Evolutionary conservation across 2,329 filamentous ascomycete genomes (phyloP).

Genomic region (Trichophyton simii): DNA sequence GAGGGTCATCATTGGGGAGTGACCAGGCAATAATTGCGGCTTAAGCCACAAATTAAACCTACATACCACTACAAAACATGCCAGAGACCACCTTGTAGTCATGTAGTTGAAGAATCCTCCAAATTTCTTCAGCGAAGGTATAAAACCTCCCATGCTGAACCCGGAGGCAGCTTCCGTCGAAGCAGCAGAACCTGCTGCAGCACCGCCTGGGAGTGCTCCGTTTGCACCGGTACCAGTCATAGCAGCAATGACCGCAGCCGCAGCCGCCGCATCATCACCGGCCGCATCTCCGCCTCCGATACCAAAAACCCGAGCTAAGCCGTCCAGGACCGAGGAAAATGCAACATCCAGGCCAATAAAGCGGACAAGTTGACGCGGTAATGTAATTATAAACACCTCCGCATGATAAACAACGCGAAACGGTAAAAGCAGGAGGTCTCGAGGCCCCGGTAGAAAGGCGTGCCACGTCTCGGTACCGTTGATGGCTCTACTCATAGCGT

Average conservation of each 20-base stretch:
- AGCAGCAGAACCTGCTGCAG: conserved; percentile 22
- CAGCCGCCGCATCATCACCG: conserved; percentile 3
- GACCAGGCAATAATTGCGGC: background rate
- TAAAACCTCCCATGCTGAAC: conserved; percentile 32
- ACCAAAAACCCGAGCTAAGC: conserved; percentile 3
- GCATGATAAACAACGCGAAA: conserved; percentile 13
- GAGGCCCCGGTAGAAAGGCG: background rate
- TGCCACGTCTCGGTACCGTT: conserved; percentile 1
- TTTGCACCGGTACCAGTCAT: conserved; percentile 27
- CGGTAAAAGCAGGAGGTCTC: conserved; percentile 10
- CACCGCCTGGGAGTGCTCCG: conserved; percentile 14
- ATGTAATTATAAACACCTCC: conserved; percentile 13
- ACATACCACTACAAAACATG: conserved; percentile 63
- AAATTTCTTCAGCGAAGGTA: conserved; percentile 51
- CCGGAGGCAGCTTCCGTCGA: conserved; percentile 15
- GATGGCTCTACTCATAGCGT: background rate
- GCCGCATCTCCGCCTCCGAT: background rate
- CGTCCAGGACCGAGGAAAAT: conserved; percentile 7
- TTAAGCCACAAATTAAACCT: background rate
- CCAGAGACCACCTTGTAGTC: conserved; percentile 82
- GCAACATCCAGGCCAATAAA: conserved; percentile 11
- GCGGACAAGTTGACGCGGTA: conserved; percentile 9
- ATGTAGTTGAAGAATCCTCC: conserved; percentile 82
- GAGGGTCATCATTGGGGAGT: background rate
- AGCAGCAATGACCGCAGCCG: conserved; percentile 12